phyloP scores from a whole-genome alignment of 2,329 filamentous ascomycete genomes.

The Aspergillus oerlinghausenensis region DNA sequence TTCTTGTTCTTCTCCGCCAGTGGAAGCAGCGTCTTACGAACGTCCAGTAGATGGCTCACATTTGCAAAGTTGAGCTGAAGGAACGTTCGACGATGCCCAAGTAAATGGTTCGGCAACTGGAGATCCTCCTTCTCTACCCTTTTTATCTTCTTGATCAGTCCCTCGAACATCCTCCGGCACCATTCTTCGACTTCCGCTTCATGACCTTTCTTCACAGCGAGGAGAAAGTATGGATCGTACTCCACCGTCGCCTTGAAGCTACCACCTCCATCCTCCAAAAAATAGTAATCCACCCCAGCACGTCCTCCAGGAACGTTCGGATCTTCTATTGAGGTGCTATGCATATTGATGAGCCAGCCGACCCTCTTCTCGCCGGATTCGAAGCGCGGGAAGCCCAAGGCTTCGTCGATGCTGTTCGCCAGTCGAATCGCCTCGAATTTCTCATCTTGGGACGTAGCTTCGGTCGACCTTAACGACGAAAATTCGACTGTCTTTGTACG shows the following conservation, averaged over 20 bases:
- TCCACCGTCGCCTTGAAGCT: conserved; percentile 96
- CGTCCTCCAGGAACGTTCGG: conserved; percentile 77
- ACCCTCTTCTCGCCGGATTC: conserved; percentile 80
- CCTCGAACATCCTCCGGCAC: conserved; percentile 73
- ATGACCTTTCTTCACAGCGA: conserved; percentile 80
- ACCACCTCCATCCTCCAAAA: conserved; percentile 80
- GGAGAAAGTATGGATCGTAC: conserved; percentile 93
- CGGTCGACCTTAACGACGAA: conserved; percentile 66
- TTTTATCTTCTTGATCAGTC: conserved; percentile 72
- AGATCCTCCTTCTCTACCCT: conserved; percentile 89
- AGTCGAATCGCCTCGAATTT: conserved; percentile 80
- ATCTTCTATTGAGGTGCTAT: conserved; percentile 81
- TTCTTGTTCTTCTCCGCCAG: conserved; percentile 96
- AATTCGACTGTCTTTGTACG: conserved; percentile 75
- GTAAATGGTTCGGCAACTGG: conserved; percentile 88
- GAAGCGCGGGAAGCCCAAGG: conserved; percentile 88
- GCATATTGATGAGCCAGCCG: conserved; percentile 95
- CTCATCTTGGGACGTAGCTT: conserved; percentile 88
- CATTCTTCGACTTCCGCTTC: conserved; percentile 97
- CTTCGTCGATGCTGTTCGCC: conserved; percentile 86
- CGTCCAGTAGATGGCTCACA: conserved; percentile 78
- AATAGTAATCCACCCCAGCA: conserved; percentile 93
- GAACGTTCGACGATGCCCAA: conserved; percentile 86
- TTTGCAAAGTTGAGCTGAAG: conserved; percentile 84
- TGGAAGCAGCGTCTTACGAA: conserved; percentile 77